Conservation (phyloP, 768 basidiomycete genomes). For the Tulasnella sp. region DNA sequence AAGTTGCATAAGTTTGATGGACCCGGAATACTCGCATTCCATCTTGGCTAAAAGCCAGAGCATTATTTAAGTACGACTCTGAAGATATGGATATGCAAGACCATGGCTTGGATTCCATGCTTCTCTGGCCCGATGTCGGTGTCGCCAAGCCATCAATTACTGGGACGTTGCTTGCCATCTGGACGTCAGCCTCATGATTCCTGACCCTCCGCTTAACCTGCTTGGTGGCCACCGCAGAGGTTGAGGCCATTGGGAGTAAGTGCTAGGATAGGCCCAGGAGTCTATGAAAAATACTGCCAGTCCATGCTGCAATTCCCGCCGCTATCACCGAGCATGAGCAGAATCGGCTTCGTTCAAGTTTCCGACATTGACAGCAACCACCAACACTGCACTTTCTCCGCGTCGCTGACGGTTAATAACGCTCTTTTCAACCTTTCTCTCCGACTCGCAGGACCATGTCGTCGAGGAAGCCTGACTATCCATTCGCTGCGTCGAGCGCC, state of each 20-base stretch:
- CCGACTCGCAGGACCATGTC: background rate
- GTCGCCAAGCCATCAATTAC: no score
- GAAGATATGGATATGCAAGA: constrained; percentile 35
- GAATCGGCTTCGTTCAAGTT: background rate
- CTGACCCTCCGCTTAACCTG: no score
- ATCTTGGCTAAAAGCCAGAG: constrained; percentile 75
- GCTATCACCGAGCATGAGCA: background rate
- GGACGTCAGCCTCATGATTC: no score
- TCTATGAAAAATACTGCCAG: no score
- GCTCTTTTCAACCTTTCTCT: background rate
- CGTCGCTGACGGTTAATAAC: background rate
- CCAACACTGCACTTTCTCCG: background rate
- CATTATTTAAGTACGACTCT: constrained; percentile 32
- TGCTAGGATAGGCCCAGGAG: no score
- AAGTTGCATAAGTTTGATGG: constrained; percentile 19
- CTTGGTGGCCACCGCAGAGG: no score
- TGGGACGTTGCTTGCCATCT: no score
- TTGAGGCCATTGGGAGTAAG: no score
- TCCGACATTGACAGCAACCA: background rate
- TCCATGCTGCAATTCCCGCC: no score
- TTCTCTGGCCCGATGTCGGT: no score
- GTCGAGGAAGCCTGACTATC: background rate
- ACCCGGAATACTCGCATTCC: constrained; percentile 46
- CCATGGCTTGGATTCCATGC: constrained; percentile 12
- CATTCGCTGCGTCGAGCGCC: constrained; percentile 8